Conservation (phyloP, 2,329 filamentous ascomycete genomes). For the Phialocephala subalpina region DNA sequence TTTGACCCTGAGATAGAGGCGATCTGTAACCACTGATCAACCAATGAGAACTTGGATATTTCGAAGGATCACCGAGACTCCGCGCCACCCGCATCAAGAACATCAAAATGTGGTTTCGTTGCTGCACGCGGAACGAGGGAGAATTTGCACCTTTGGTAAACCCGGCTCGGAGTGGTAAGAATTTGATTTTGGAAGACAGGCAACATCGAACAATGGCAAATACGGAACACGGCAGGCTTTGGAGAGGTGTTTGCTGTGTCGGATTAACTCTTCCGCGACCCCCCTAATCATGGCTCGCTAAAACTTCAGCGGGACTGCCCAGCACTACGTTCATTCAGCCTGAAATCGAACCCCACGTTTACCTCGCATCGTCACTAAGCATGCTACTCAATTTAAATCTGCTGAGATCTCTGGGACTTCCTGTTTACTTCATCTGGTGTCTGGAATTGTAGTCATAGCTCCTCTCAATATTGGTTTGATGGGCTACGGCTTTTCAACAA, state of each 20-base stretch:
- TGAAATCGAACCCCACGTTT: not conserved
- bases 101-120: too few relatives aligned
- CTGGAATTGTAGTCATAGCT: slow-evolving; percentile 12
- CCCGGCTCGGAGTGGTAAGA: too few relatives aligned
- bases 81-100: too few relatives aligned
- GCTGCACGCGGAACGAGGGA: too few relatives aligned
- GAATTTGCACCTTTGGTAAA: too few relatives aligned
- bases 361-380: not conserved
- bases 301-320: not conserved
- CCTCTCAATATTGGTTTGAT: slow-evolving; percentile 57
- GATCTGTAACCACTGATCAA: too few relatives aligned
- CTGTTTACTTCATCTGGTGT: not conserved
- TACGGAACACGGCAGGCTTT: too few relatives aligned
- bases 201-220: too few relatives aligned
- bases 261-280: not conserved
- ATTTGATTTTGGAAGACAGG: too few relatives aligned
- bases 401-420: not conserved
- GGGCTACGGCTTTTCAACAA: slow-evolving; percentile 58
- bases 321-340: slow-evolving; percentile 1
- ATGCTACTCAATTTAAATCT: not conserved
- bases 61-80: too few relatives aligned
- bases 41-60: too few relatives aligned
- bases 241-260: not conserved
- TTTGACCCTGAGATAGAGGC: too few relatives aligned
- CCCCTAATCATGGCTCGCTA: slow-evolving; percentile 4